Percentiles rank a stretch among this genome's conserved stretches.
phyloP scores from a whole-genome alignment of 257 asterid species.

The Solanum sitiens region DNA sequence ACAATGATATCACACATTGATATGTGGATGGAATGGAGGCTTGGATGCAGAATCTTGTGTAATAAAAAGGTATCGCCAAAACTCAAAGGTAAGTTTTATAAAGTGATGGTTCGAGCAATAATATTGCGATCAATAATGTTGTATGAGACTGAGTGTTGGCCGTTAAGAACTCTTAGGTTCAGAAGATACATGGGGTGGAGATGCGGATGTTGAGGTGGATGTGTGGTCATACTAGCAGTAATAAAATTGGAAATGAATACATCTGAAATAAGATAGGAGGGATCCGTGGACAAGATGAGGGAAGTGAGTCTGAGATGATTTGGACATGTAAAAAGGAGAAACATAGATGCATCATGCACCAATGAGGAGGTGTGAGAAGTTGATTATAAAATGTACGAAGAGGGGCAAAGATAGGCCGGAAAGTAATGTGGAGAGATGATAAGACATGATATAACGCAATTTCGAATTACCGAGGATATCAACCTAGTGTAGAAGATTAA shows the following conservation, averaged over 20 bases:
- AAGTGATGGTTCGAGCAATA: background rate
- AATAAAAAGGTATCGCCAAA: background rate
- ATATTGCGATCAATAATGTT: background rate
- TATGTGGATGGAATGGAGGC: background rate
- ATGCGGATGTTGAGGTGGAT: background rate
- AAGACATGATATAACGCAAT: rapidly evolving
- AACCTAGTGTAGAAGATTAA: background rate
- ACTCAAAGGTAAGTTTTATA: no score
- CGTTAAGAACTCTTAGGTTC: no score
- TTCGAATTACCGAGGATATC: background rate
- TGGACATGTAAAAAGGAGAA: background rate
- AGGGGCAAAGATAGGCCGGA: background rate
- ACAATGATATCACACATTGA: background rate
- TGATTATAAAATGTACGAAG: background rate
- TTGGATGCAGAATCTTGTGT: background rate
- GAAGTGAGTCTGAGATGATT: background rate
- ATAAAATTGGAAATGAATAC: no score
- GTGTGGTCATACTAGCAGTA: background rate
- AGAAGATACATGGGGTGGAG: background rate
- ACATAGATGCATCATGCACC: background rate
- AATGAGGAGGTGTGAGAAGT: background rate
- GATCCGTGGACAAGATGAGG: background rate
- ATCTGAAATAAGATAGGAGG: background rate
- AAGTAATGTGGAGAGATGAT: background rate
- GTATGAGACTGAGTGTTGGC: background rate